Evolutionary conservation across 208 protist species (phyloP), one percentile per base, ranked within the genome.

Genomic region (Trichomonas gallinae): DNA sequence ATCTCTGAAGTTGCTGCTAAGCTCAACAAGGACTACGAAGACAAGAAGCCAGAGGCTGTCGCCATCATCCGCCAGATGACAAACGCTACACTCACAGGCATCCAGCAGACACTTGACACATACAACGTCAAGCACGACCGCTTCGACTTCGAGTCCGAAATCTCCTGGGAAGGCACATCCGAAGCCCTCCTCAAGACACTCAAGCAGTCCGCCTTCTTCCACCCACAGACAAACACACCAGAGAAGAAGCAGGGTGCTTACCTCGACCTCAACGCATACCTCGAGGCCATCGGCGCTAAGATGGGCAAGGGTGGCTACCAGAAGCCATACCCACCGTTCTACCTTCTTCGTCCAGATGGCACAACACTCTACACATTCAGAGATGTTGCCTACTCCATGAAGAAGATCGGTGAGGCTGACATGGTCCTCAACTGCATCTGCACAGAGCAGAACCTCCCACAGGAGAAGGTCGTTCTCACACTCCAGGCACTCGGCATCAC

Each of bases 371-470:
- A 89, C 40, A 89, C 83, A 44, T 46, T 89, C 17, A 36, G 83
- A 48, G 83, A 89, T 89, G 83, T 89, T 89, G 83, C 83, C 17
- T 89, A 89, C 40, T 89, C 83, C 13, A 89, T 89, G 83, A 89
- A 89, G 83, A 89, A 89, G 83, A 89, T 89, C 36, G 17, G 40
- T 17, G 83, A 89, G 36, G 83, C 83, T 48, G 83, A 89, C 40
- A 89, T 89, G 83, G 83, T 89, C 83, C 83, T 89, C 36, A 89
- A 89, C 40, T n/a, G 23, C 36, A 89, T 89, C 40, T 89, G 83
- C 40, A 89, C 83, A 89, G 83, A 89, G 36, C 83, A 89, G 40
- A 89, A 89, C 40, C 83, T 89, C 17, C 83, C 83, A 89, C 83
- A 89, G 31, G 83, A 89, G 36, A 89, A 89, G 83, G 83, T 89